Evolutionary conservation across 139 green algal genomes (phyloP), one percentile per base, ranked within the genome.

Genomic region (Edaphochlamys debaryana): DNA sequence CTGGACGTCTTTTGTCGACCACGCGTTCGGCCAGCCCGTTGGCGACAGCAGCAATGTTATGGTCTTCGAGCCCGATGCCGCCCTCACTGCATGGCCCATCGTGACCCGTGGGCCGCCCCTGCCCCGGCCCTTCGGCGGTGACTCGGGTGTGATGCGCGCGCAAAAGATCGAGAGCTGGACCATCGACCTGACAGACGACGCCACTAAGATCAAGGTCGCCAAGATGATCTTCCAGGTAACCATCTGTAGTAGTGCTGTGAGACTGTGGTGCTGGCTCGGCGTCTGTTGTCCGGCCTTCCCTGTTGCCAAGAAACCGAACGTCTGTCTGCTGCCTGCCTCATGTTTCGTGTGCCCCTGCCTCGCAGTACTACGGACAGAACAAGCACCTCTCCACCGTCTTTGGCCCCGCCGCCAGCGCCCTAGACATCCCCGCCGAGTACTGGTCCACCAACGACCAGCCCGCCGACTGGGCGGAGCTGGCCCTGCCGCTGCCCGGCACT

Each of bases 61-160:
- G 9, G 6, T 60, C 0, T 60, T 81, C 60, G 74, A 81, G 58
- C 52, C 74, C 4, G 60, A 40, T 6, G 60, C 34, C 17, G 19
- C 19, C 23, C 74, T 81, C 52, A 9, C 37, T 6, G 30, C 58
- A 34, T 81, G 74, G 74, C 74, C 74, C 8, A 48, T 72, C 4
- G 32, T 81, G 6, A 71, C 60, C 5, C 60, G 41, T 8, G 40
- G 30, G n/a, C n/a, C 41, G 36, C 52, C 34, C 34, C 64, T 36
- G 54, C 71, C n/a, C n/a, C n/a, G n/a, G n/a, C n/a, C n/a, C n/a
- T n/a, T n/a, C n/a, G n/a, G n/a, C n/a, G n/a, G n/a, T n/a, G n/a
- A n/a, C n/a, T n/a, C n/a, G n/a, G n/a, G n/a, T n/a, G n/a, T n/a
- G n/a, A n/a, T n/a, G n/a, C n/a, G n/a, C n/a, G n/a, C n/a, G n/a